Conservation (phyloP, 225 moss, liverwort and hornwort species). For the Antitrichia curtipendula region DNA sequence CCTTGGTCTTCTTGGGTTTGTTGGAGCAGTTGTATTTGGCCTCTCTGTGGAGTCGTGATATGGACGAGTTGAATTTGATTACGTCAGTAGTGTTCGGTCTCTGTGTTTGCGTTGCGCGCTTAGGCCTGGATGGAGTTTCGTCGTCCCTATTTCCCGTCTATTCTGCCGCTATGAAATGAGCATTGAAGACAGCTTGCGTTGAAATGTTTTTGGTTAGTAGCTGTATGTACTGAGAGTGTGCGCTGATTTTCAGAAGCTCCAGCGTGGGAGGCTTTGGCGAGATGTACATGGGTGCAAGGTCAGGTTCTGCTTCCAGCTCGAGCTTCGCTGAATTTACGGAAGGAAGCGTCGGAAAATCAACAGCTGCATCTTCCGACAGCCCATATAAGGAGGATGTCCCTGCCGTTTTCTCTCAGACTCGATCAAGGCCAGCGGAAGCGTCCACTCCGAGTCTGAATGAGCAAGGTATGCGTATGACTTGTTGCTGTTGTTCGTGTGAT, state of each 20-base stretch:
- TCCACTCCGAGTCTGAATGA: background rate
- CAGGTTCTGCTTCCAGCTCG: conserved; percentile 26
- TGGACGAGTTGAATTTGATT: background rate
- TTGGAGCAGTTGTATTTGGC: background rate
- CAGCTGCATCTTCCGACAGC: conserved; percentile 8
- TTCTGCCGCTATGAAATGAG: background rate
- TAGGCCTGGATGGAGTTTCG: background rate
- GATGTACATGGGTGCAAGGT: conserved; percentile 7
- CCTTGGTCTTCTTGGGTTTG: background rate
- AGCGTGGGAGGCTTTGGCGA: conserved; percentile 34
- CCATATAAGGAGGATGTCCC: conserved; percentile 31
- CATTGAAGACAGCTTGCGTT: background rate
- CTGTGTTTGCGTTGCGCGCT: background rate
- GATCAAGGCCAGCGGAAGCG: background rate
- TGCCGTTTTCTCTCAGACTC: conserved; percentile 30
- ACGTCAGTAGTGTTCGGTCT: too few relatives aligned
- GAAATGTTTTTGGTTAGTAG: background rate
- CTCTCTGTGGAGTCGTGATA: background rate
- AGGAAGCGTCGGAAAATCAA: conserved; percentile 11
- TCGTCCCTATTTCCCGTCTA: too few relatives aligned
- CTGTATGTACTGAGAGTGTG: background rate
- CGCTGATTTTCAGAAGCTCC: conserved; percentile 13
- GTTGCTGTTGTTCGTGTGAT: background rate
- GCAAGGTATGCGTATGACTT: conserved; percentile 2
- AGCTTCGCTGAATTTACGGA: conserved; percentile 53